Percentiles rank a stretch among this genome's conserved stretches.
Evolutionary conservation across 805 yeast genomes (phyloP).

Genomic region (Citeromyces matritensis): DNA sequence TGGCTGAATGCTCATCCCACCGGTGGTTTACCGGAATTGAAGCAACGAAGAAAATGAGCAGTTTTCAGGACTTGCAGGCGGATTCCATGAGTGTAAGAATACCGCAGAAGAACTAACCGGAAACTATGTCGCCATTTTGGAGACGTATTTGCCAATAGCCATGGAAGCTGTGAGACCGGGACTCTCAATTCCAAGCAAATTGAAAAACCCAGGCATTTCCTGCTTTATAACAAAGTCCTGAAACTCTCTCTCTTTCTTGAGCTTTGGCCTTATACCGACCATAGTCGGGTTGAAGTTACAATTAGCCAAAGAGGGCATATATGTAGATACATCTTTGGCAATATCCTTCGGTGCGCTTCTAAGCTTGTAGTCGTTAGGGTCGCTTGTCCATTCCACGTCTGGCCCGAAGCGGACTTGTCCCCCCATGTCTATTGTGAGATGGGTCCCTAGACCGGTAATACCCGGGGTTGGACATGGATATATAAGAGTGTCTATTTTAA

Average conservation of each 20-base stretch:
- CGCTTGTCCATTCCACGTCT: constrained; percentile 67
- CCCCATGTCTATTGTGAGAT: constrained; percentile 69
- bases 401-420: constrained; percentile 81
- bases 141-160: constrained; percentile 72
- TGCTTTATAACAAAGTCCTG: constrained; percentile 63
- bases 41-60: neutral
- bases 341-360: constrained; percentile 28
- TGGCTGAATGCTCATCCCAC: constrained; percentile 22
- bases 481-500: constrained; percentile 38
- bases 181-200: constrained; percentile 72
- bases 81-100: constrained; percentile 9
- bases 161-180: constrained; percentile 78
- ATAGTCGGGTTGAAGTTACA: constrained; percentile 48
- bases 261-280: constrained; percentile 76
- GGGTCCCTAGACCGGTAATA: constrained; percentile 75
- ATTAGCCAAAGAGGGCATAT: constrained; percentile 42
- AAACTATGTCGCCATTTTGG: neutral
- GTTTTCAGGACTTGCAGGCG: constrained; percentile 3
- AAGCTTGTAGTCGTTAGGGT: constrained; percentile 30
- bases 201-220: constrained; percentile 70
- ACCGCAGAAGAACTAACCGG: constrained; percentile 6
- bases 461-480: constrained; percentile 73
- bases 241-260: constrained; percentile 30
- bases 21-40: constrained; percentile 23
- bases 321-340: constrained; percentile 46